A percentile compares a stretch with the other conserved stretches of the same genome.
phyloP scores from a whole-genome alignment of 1,284 basidiomycete genomes.

The Irpex sp. region DNA sequence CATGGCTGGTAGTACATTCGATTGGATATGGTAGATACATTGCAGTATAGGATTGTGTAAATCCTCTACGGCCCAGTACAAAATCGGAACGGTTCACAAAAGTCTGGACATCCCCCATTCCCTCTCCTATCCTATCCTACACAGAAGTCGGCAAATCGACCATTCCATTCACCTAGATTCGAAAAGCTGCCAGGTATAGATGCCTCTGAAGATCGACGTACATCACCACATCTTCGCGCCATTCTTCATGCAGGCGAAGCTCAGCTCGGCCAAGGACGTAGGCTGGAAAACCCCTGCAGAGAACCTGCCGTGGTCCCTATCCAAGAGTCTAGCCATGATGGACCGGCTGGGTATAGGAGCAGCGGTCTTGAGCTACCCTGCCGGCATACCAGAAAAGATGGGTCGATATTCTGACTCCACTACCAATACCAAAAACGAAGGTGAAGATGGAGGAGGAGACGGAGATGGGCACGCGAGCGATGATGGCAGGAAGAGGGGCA shows the following conservation, averaged over 20 bases:
- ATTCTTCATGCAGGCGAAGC: constrained; percentile 39
- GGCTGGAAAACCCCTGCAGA: constrained; percentile 61
- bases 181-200: neutral
- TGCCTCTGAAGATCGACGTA: constrained; percentile 50
- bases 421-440: neutral
- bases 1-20: neutral
- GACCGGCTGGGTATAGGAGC: constrained; percentile 49
- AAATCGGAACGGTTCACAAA: neutral
- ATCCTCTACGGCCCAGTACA: neutral
- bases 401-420: neutral
- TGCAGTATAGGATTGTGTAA: neutral
- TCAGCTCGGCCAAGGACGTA: constrained; percentile 20
- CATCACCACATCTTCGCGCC: constrained; percentile 71
- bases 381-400: constrained; percentile 34
- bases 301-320: constrained; percentile 63
- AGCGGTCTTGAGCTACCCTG: constrained; percentile 64
- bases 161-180: neutral
- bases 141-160: neutral
- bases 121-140: neutral
- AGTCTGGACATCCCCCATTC: neutral
- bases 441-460: neutral
- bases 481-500: constrained; percentile 23
- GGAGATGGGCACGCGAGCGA: neutral
- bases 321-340: constrained; percentile 56
- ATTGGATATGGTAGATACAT: neutral